These are phyloP conservation scores for Pistacia atlantica DNA, from an alignment of 345 rosid species.

Conservation along the genomic window DNA sequence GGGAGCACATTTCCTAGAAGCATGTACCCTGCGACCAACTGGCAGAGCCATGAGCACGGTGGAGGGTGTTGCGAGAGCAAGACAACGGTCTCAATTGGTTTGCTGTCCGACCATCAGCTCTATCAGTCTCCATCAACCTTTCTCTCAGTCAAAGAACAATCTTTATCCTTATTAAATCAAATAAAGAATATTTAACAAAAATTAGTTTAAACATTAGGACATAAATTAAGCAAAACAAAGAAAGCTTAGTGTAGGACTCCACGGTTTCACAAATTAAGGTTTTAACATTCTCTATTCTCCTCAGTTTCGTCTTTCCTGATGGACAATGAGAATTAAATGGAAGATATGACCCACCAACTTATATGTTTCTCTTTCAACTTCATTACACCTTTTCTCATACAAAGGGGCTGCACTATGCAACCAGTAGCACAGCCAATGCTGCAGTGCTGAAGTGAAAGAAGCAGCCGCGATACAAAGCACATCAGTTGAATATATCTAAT, in stretches of 20 bases:
- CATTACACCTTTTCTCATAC: no score
- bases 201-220: background rate
- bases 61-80: slow-evolving; percentile 72
- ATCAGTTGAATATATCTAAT: no score
- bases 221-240: background rate
- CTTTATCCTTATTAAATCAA: background rate
- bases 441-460: no score
- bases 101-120: slow-evolving; percentile 65
- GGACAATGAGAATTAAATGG: no score
- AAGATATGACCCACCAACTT: no score
- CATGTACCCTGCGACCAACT: slow-evolving; percentile 89
- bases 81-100: slow-evolving; percentile 82
- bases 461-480: no score
- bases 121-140: slow-evolving; percentile 53
- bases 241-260: background rate
- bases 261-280: slow-evolving; percentile 11
- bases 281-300: background rate
- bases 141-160: background rate
- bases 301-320: no score
- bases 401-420: no score
- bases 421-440: no score
- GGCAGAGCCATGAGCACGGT: slow-evolving; percentile 96
- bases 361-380: no score
- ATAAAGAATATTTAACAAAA: background rate
- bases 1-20: background rate